Evolutionary conservation across 2,329 filamentous ascomycete genomes (phyloP).

Genomic region (Trichophaea hybrida): DNA sequence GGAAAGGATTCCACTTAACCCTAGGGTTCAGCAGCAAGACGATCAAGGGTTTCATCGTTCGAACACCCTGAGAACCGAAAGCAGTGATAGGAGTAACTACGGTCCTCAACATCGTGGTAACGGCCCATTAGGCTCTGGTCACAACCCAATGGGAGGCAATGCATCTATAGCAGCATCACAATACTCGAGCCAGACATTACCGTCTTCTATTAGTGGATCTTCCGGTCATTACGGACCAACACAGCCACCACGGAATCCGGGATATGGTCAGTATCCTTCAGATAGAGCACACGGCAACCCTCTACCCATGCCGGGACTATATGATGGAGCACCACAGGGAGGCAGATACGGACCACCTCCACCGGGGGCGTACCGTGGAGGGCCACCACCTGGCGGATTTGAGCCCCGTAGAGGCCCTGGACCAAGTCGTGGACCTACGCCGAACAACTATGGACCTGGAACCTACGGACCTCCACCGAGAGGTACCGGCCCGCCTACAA

Average conservation of each 20-base stretch:
- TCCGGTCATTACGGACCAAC: constrained; percentile 9
- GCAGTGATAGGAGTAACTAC: constrained; percentile 17
- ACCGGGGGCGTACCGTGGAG: constrained; percentile 18
- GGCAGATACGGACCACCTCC: constrained; percentile 14
- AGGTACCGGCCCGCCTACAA: constrained; percentile 9
- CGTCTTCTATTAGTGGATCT: constrained; percentile 6
- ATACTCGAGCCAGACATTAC: constrained; percentile 10
- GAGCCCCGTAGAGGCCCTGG: constrained; percentile 8
- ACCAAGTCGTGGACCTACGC: constrained; percentile 16
- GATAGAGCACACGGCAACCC: background rate
- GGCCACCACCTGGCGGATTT: constrained; percentile 6
- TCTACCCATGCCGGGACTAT: background rate
- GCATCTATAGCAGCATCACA: background rate
- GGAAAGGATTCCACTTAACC: constrained; percentile 26
- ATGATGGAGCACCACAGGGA: background rate
- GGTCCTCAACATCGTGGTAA: constrained; percentile 12
- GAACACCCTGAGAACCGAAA: constrained; percentile 10
- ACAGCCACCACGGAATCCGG: constrained; percentile 1
- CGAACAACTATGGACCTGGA: constrained; percentile 17
- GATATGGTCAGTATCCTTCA: background rate
- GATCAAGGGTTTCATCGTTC: constrained; percentile 5
- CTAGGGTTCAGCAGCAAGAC: constrained; percentile 12
- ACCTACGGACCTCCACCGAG: constrained; percentile 8
- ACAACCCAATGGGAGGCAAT: constrained; percentile 11
- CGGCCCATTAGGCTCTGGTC: constrained; percentile 16